Percentiles rank a stretch among this genome's conserved stretches.
phyloP scores from a whole-genome alignment of 768 basidiomycete species.

The Termitomyces eurrhizus region DNA sequence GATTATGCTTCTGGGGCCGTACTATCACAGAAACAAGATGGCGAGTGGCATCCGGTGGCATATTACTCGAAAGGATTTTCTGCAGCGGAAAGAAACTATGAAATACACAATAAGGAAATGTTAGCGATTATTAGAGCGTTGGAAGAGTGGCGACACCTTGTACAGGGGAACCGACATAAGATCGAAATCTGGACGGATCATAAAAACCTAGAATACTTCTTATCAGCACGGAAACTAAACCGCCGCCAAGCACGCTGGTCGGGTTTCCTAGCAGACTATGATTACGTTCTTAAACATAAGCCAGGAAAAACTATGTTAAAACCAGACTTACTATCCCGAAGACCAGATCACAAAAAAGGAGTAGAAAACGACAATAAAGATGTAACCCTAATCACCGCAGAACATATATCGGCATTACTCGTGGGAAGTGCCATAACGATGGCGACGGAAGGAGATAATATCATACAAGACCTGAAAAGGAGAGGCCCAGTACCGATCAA shows the following conservation, averaged over 20 bases:
- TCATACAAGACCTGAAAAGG: too few relatives aligned
- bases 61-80: not conserved
- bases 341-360: slow-evolving; percentile 21
- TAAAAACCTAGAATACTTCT: slow-evolving; percentile 42
- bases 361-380: not conserved
- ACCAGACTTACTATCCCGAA: slow-evolving; percentile 9
- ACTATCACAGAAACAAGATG: slow-evolving; percentile 15
- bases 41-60: slow-evolving; percentile 6
- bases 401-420: too few relatives aligned
- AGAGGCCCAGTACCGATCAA: too few relatives aligned
- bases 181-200: slow-evolving; percentile 31
- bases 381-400: slow-evolving; percentile 1
- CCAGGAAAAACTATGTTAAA: too few relatives aligned
- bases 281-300: too few relatives aligned
- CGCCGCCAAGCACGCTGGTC: too few relatives aligned
- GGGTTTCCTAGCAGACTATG: too few relatives aligned
- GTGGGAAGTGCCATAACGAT: too few relatives aligned
- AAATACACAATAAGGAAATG: slow-evolving; percentile 47
- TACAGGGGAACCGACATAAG: slow-evolving; percentile 16
- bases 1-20: not conserved
- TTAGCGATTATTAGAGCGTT: slow-evolving; percentile 37
- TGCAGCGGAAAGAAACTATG: slow-evolving; percentile 22
- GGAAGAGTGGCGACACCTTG: slow-evolving; percentile 21
- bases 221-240: slow-evolving; percentile 31
- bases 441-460: too few relatives aligned